These are phyloP conservation scores for Juncus effusus DNA, from an alignment of 176 grass and related monocot species.

Conservation along the genomic window DNA sequence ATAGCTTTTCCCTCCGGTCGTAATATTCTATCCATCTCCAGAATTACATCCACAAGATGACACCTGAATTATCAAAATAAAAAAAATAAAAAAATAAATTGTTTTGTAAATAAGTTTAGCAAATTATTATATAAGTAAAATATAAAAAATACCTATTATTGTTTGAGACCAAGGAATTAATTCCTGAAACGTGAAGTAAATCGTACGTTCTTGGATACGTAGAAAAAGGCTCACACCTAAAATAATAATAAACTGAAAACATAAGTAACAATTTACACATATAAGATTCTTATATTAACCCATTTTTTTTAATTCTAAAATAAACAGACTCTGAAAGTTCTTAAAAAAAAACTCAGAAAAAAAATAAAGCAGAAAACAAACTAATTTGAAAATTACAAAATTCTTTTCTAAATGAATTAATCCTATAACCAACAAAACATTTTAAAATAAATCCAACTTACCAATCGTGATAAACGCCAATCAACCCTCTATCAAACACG, in stretches of 20 bases:
- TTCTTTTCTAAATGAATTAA: neutral
- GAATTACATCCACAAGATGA: conserved; percentile 75
- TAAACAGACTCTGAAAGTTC: too few species aligned
- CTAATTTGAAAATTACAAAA: neutral
- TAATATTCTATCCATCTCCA: conserved; percentile 97
- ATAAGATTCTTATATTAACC: too few species aligned
- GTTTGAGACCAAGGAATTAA: conserved; percentile 49
- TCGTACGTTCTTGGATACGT: conserved; percentile 94
- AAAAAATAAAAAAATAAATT: neutral
- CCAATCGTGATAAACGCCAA: conserved; percentile 97
- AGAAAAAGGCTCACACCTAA: conserved; percentile 92
- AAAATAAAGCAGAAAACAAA: conserved; percentile 12
- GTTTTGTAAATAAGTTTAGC: neutral
- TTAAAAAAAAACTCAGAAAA: too few species aligned
- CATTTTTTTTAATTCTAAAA: too few species aligned
- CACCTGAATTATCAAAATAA: conserved; percentile 44
- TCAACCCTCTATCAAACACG: conserved; percentile 82
- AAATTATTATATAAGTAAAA: neutral
- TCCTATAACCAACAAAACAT: conserved; percentile 1
- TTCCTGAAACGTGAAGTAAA: conserved; percentile 79
- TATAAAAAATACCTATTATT: too few species aligned
- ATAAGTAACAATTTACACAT: too few species aligned
- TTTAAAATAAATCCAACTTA: conserved; percentile 10
- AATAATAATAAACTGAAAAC: conserved; percentile 17
- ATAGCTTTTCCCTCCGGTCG: conserved; percentile 83